Conservation (phyloP, 2,329 filamentous ascomycete species). For the Nannizzia gypsea region DNA sequence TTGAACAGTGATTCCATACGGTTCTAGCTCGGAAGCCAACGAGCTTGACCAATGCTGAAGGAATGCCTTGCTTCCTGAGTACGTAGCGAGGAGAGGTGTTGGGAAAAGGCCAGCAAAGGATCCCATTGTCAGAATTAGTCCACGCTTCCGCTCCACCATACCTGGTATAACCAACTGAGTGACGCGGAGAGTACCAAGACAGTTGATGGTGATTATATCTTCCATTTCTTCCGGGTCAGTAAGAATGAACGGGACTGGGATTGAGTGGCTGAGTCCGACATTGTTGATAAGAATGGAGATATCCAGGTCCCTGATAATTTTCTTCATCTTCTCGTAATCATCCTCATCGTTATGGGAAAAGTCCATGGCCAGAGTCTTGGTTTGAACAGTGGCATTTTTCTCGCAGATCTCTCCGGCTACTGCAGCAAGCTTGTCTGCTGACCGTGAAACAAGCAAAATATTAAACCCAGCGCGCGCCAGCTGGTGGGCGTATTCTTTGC, state of each 20-base stretch:
- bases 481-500: constrained; percentile 89
- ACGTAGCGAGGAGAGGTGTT: constrained; percentile 84
- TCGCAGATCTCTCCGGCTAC: constrained; percentile 65
- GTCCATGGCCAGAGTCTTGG: constrained; percentile 81
- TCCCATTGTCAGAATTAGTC: constrained; percentile 92
- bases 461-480: constrained; percentile 89
- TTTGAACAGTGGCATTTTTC: constrained; percentile 52
- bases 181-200: constrained; percentile 73
- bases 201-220: constrained; percentile 92
- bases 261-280: constrained; percentile 85
- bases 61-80: constrained; percentile 96
- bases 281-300: constrained; percentile 90
- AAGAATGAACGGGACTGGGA: constrained; percentile 77
- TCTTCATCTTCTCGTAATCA: constrained; percentile 65
- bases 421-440: constrained; percentile 74
- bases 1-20: constrained; percentile 75
- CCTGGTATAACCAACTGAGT: constrained; percentile 76
- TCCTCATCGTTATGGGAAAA: constrained; percentile 66
- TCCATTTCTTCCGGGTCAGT: constrained; percentile 69
- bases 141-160: constrained; percentile 71
- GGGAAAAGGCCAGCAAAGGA: constrained; percentile 90
- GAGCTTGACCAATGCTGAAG: constrained; percentile 90
- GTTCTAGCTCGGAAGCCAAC: constrained; percentile 68
- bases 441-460: constrained; percentile 86
- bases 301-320: constrained; percentile 60